Evolutionary conservation across 2,329 filamentous ascomycete species (phyloP).

Genomic region (Colletotrichum higginsianum): DNA sequence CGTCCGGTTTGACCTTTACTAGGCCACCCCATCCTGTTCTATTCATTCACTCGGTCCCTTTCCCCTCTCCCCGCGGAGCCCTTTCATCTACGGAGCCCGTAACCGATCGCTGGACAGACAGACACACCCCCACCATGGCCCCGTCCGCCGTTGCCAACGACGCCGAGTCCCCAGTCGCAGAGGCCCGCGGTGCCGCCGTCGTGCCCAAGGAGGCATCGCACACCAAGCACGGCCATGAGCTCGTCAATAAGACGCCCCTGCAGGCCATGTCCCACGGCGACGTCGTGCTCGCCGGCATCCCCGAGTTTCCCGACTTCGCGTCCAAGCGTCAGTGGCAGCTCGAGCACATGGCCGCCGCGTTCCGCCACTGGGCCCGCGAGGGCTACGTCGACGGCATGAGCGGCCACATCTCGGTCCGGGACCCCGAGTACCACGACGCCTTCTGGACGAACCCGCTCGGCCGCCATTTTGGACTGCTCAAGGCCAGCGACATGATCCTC

Average conservation of each 20-base stretch:
- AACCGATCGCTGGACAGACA: not conserved
- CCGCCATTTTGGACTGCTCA: slow-evolving; percentile 76
- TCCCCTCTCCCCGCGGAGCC: not conserved
- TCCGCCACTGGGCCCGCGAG: slow-evolving; percentile 76
- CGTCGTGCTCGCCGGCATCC: slow-evolving; percentile 50
- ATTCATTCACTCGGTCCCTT: no score
- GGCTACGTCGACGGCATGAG: slow-evolving; percentile 79
- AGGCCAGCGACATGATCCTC: slow-evolving; percentile 77
- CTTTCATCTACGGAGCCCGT: not conserved
- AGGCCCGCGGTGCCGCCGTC: slow-evolving; percentile 22
- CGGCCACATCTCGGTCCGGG: slow-evolving; percentile 77
- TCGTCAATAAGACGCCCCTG: slow-evolving; percentile 49
- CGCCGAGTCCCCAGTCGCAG: slow-evolving; percentile 43
- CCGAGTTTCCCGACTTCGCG: slow-evolving; percentile 50
- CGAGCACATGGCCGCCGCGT: slow-evolving; percentile 76
- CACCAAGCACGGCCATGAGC: slow-evolving; percentile 42
- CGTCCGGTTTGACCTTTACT: no score
- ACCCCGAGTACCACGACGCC: slow-evolving; percentile 70
- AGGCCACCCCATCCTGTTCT: no score
- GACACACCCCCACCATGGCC: slow-evolving; percentile 46
- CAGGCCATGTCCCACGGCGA: slow-evolving; percentile 55
- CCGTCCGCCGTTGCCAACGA: slow-evolving; percentile 48
- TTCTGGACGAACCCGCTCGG: slow-evolving; percentile 81
- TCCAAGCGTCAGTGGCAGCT: slow-evolving; percentile 66
- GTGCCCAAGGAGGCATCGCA: slow-evolving; percentile 43